phyloP scores from a whole-genome alignment of 805 yeast species.

The Lipomyces oligophaga region DNA sequence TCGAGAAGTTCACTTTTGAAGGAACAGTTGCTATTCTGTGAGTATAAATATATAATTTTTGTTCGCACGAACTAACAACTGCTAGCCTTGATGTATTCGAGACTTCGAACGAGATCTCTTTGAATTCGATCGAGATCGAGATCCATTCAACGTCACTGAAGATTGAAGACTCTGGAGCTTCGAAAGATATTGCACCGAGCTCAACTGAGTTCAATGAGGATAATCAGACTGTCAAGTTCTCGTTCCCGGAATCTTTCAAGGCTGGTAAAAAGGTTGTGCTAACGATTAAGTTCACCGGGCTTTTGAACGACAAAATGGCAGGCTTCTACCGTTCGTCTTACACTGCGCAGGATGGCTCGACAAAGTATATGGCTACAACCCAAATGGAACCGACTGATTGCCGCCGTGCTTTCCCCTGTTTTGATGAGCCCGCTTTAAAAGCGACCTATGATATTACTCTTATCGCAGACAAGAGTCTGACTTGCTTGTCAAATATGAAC shows the following conservation, averaged over 20 bases:
- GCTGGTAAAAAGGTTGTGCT: constrained; percentile 47
- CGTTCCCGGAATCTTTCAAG: constrained; percentile 44
- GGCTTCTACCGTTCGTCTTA: constrained; percentile 64
- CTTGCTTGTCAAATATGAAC: constrained; percentile 68
- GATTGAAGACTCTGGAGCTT: constrained; percentile 10
- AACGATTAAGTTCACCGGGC: constrained; percentile 52
- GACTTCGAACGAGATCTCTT: constrained; percentile 45
- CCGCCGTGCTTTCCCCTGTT: constrained; percentile 72
- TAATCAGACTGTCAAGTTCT: constrained; percentile 61
- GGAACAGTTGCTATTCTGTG: constrained; percentile 48
- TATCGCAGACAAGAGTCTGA: constrained; percentile 49
- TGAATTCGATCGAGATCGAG: constrained; percentile 65
- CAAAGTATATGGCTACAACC: constrained; percentile 58
- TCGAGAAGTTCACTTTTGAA: constrained; percentile 43
- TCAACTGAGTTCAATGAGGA: constrained; percentile 44
- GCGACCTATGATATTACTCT: constrained; percentile 60
- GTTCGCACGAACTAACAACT: not conserved
- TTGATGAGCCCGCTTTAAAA: constrained; percentile 68
- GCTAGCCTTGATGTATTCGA: constrained; percentile 42
- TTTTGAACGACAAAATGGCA: constrained; percentile 50
- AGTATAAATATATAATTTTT: constrained; percentile 8
- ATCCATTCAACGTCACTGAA: constrained; percentile 47
- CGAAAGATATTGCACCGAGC: constrained; percentile 31
- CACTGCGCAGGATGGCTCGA: constrained; percentile 50
- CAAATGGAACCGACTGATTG: constrained; percentile 78